These are phyloP conservation scores for Ophiocordyceps camponoti-rufipedis DNA, from an alignment of 2,329 filamentous ascomycete genomes.

Conservation along the genomic window DNA sequence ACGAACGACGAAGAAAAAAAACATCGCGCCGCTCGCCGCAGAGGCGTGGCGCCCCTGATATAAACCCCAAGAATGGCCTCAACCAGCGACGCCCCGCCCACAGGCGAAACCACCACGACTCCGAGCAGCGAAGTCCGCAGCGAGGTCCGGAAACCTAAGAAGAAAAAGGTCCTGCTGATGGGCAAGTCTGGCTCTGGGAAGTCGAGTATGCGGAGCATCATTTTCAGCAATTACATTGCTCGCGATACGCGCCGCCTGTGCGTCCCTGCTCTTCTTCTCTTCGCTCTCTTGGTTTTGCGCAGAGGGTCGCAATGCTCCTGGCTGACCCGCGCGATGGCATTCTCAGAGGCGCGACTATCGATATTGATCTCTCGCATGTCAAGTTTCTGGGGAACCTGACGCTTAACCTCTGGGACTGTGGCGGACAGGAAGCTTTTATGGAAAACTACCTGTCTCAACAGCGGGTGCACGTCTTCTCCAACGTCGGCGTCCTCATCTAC, in stretches of 20 bases:
- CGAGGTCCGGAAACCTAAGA: constrained; percentile 52
- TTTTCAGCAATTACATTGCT: constrained; percentile 97
- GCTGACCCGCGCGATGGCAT: not conserved
- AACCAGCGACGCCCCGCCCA: not conserved
- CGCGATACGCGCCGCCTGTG: constrained; percentile 77
- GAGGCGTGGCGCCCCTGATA: not conserved
- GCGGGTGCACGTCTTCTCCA: constrained; percentile 88
- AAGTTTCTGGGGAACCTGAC: constrained; percentile 97
- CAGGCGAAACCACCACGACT: not conserved
- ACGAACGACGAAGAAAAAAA: too few relatives aligned
- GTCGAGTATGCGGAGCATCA: constrained; percentile 95
- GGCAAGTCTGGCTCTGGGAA: constrained; percentile 96
- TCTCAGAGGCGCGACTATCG: constrained; percentile 70
- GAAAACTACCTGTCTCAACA: constrained; percentile 96
- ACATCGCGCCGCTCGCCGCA: not conserved
- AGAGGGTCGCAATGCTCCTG: not conserved
- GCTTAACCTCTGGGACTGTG: constrained; percentile 96
- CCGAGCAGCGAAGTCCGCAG: constrained; percentile 15
- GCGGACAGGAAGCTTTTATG: constrained; percentile 96
- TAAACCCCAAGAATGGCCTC: not conserved
- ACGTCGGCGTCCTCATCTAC: constrained; percentile 94
- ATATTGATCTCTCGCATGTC: constrained; percentile 95
- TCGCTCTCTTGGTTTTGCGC: not conserved
- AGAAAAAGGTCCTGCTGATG: constrained; percentile 79
- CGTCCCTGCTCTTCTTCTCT: constrained; percentile 9